Evolutionary conservation across 75 land plant genomes (phyloP).

Genomic region (Pinus tabuliformis): DNA sequence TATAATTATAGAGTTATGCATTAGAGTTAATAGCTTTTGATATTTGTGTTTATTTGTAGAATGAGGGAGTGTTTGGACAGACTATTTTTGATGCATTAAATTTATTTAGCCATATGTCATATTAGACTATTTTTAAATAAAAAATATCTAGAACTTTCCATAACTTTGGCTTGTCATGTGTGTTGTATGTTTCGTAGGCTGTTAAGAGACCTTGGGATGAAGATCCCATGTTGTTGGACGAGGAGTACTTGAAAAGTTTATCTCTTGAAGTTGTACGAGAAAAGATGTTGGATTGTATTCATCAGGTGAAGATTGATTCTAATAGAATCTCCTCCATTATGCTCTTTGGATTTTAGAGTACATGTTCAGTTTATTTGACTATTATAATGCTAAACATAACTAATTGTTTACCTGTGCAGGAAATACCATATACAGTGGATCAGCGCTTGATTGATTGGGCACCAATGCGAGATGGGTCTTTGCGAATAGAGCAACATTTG

Average conservation of each 20-base stretch:
- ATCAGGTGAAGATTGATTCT: constrained; percentile 57
- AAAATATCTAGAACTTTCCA: background rate
- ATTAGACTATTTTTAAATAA: background rate
- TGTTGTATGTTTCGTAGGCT: constrained; percentile 55
- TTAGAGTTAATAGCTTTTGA: background rate
- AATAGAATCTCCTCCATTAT: background rate
- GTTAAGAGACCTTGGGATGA: constrained; percentile 97
- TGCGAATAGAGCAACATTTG: constrained; percentile 89
- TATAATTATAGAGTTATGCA: background rate
- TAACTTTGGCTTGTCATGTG: background rate
- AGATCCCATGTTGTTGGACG: constrained; percentile 59
- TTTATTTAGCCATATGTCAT: background rate
- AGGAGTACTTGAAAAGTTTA: constrained; percentile 63
- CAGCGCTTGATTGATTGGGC: constrained; percentile 88
- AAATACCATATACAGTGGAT: constrained; percentile 86
- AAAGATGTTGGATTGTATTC: constrained; percentile 72
- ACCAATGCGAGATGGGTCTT: constrained; percentile 84
- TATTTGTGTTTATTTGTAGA: background rate
- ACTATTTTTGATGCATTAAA: background rate
- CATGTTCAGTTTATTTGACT: background rate
- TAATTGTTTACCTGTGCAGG: constrained; percentile 46
- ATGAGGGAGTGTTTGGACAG: background rate
- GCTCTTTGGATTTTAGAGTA: constrained; percentile 2
- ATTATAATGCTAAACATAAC: too few relatives aligned
- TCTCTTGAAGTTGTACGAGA: constrained; percentile 93